phyloP scores from a whole-genome alignment of 768 basidiomycete species.

The Termitomyces sp. region DNA sequence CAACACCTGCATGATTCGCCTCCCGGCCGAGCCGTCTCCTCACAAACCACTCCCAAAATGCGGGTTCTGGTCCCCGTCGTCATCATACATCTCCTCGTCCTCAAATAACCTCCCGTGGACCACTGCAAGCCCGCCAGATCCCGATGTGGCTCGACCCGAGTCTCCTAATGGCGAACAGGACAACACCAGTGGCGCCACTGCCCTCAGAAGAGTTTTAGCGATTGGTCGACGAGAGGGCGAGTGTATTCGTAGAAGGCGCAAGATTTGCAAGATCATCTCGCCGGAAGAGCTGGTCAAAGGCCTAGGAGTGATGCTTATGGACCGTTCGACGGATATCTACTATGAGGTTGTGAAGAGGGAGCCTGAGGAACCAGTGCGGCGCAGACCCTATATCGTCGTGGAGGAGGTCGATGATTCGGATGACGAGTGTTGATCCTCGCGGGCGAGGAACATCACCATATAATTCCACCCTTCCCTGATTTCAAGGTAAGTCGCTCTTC shows the following conservation, averaged over 20 bases:
- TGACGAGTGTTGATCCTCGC: not conserved
- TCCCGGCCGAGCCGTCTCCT: not conserved
- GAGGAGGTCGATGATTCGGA: not conserved
- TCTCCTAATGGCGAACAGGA: not conserved
- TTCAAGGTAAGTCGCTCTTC: not conserved
- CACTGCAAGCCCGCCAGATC: not conserved
- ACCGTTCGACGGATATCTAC: not conserved
- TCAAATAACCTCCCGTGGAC: not conserved
- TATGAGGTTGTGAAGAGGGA: not conserved
- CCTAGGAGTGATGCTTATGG: not conserved
- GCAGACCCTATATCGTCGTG: not conserved
- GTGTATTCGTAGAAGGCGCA: not conserved
- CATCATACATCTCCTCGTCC: not conserved
- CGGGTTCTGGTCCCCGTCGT: not conserved
- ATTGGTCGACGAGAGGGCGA: conserved; percentile 1
- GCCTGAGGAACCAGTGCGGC: not conserved
- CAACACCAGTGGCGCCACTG: no score
- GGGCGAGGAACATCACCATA: not conserved
- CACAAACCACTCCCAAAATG: not conserved
- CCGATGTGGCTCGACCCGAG: not conserved
- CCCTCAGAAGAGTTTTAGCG: conserved; percentile 1
- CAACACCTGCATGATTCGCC: not conserved
- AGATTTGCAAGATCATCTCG: not conserved
- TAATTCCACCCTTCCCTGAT: not conserved
- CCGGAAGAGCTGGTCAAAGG: not conserved